These are phyloP conservation scores for Saprolegnia parasitica DNA, from an alignment of 352 stramenopile genomes.

Conservation along the genomic window DNA sequence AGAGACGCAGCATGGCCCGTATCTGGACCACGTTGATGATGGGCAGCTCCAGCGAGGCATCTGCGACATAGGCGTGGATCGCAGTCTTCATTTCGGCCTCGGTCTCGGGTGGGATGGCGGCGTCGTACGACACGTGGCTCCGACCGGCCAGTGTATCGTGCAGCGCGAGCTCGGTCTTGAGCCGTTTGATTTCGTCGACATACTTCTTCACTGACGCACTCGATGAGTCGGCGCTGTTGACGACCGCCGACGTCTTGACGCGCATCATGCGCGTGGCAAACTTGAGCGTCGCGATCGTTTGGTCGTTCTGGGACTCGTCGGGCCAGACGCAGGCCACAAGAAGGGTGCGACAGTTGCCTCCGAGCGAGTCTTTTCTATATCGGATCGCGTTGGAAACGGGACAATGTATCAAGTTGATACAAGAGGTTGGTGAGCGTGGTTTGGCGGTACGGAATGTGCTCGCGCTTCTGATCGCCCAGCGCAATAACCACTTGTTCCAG, in stretches of 20 bases:
- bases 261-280: conserved; percentile 72
- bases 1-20: conserved; percentile 40
- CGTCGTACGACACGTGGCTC: conserved; percentile 37
- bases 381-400: neutral
- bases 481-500: conserved; percentile 94
- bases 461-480: conserved; percentile 60
- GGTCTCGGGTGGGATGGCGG: conserved; percentile 27
- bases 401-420: conserved; percentile 1
- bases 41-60: conserved; percentile 33
- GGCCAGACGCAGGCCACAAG: conserved; percentile 64
- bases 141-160: conserved; percentile 55
- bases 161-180: conserved; percentile 56
- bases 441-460: conserved; percentile 91
- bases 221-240: conserved; percentile 44
- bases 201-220: conserved; percentile 32
- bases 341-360: conserved; percentile 36
- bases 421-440: conserved; percentile 93
- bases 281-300: conserved; percentile 40
- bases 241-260: conserved; percentile 70
- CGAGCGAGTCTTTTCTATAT: conserved; percentile 34
- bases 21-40: conserved; percentile 49
- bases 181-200: conserved; percentile 43
- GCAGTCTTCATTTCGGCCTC: conserved; percentile 32
- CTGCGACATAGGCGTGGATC: conserved; percentile 37
- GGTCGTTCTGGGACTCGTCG: conserved; percentile 64